These are phyloP conservation scores for Phytophthora citrophthora DNA, from an alignment of 352 stramenopile species.

Conservation along the genomic window DNA sequence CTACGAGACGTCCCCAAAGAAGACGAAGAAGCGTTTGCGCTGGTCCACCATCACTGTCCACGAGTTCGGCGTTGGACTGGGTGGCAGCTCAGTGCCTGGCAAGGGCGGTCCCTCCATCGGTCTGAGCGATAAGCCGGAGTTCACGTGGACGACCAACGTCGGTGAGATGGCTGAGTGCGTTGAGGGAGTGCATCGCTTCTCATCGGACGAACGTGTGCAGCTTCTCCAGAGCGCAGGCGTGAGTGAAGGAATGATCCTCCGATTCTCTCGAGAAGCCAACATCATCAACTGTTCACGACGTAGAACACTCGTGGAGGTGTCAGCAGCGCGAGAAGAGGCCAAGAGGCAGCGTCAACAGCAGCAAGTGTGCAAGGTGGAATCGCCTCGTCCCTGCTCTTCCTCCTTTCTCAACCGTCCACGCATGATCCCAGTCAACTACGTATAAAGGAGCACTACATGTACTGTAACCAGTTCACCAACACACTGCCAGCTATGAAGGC, in stretches of 20 bases:
- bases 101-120: slow-evolving; percentile 62
- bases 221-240: slow-evolving; percentile 57
- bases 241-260: slow-evolving; percentile 71
- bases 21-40: slow-evolving; percentile 53
- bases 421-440: slow-evolving; percentile 60
- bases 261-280: slow-evolving; percentile 66
- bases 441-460: slow-evolving; percentile 21
- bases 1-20: slow-evolving; percentile 13
- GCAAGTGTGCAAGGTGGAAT: slow-evolving; percentile 29
- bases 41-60: slow-evolving; percentile 66
- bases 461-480: slow-evolving; percentile 3
- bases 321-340: slow-evolving; percentile 41
- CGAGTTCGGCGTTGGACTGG: slow-evolving; percentile 61
- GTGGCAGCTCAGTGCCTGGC: slow-evolving; percentile 55
- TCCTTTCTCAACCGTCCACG: slow-evolving; percentile 40
- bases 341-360: slow-evolving; percentile 30
- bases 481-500: neutral
- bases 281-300: slow-evolving; percentile 68
- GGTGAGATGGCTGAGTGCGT: slow-evolving; percentile 66
- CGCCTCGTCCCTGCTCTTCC: slow-evolving; percentile 34
- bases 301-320: slow-evolving; percentile 51
- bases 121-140: slow-evolving; percentile 54
- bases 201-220: slow-evolving; percentile 53
- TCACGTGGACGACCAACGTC: slow-evolving; percentile 69
- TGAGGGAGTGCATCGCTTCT: slow-evolving; percentile 65